These are phyloP conservation scores for Cadophora gregata DNA, from an alignment of 2,329 filamentous ascomycete species.

Conservation along the genomic window DNA sequence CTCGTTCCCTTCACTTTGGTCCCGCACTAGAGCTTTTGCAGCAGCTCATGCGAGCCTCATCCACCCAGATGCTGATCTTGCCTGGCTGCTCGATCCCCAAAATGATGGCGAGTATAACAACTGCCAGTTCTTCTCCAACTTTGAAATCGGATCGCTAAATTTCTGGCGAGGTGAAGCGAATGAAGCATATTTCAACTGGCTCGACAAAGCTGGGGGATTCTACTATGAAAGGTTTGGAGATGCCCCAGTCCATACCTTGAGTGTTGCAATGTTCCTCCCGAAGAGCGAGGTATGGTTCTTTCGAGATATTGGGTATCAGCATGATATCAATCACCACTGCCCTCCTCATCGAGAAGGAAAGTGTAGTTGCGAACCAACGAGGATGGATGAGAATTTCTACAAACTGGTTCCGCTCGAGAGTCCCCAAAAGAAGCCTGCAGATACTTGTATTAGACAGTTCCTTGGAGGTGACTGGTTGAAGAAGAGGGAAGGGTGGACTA, in stretches of 20 bases:
- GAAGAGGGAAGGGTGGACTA: slow-evolving; percentile 51
- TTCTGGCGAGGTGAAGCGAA: slow-evolving; percentile 90
- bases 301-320: slow-evolving; percentile 96
- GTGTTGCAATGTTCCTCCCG: slow-evolving; percentile 80
- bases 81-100: slow-evolving; percentile 82
- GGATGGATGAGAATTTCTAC: slow-evolving; percentile 53
- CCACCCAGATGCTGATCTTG: slow-evolving; percentile 79
- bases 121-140: slow-evolving; percentile 99
- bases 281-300: slow-evolving; percentile 97
- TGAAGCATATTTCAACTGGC: slow-evolving; percentile 83
- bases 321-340: slow-evolving; percentile 60
- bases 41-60: slow-evolving; percentile 86
- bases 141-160: slow-evolving; percentile 89
- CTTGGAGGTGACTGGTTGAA: slow-evolving; percentile 51
- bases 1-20: slow-evolving; percentile 91
- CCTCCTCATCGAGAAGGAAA: slow-evolving; percentile 41
- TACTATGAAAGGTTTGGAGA: slow-evolving; percentile 99
- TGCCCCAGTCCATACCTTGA: slow-evolving; percentile 94
- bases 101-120: slow-evolving; percentile 89
- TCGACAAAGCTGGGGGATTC: slow-evolving; percentile 92
- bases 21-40: slow-evolving; percentile 90
- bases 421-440: slow-evolving; percentile 52
- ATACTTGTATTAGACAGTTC: slow-evolving; percentile 54
- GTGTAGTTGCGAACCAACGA: slow-evolving; percentile 52
- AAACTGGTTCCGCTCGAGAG: slow-evolving; percentile 54